A percentile compares a stretch with the other conserved stretches of the same genome.
Conservation (phyloP, 768 basidiomycete genomes). For the Dentipellis sp. region DNA sequence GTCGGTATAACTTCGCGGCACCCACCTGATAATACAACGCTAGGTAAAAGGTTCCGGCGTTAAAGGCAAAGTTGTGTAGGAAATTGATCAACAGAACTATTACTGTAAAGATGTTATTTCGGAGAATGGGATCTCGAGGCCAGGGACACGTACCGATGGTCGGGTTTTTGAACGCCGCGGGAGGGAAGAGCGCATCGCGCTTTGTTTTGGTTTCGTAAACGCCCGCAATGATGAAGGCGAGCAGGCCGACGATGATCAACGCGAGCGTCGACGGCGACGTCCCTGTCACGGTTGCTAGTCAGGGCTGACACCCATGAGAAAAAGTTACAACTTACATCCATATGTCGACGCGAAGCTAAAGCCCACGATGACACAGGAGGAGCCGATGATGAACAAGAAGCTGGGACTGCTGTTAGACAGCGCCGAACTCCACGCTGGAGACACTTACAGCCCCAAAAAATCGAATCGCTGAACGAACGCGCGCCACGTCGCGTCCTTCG, state of each 20-base stretch:
- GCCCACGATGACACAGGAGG: conserved; percentile 66
- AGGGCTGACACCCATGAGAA: not conserved
- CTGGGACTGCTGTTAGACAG: conserved; percentile 28
- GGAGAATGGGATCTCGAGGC: not conserved
- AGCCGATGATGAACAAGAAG: conserved; percentile 64
- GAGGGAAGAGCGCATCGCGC: conserved; percentile 67
- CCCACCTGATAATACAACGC: conserved; percentile 75
- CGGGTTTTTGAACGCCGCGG: conserved; percentile 45
- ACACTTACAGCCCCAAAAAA: conserved; percentile 66
- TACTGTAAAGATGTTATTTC: conserved; percentile 29
- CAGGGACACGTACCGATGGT: conserved; percentile 41
- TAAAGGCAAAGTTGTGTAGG: conserved; percentile 78
- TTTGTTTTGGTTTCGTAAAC: conserved; percentile 60
- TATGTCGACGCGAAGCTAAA: conserved; percentile 60
- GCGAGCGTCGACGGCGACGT: conserved; percentile 47
- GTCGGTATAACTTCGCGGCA: not conserved
- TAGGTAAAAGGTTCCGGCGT: conserved; percentile 79
- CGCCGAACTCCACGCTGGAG: conserved; percentile 13
- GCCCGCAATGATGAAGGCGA: conserved; percentile 47
- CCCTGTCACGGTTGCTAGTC: conserved; percentile 35
- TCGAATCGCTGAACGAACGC: conserved; percentile 53
- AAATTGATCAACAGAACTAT: conserved; percentile 61
- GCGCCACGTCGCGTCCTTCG: conserved; percentile 46
- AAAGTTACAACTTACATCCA: conserved; percentile 50
- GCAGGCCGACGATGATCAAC: conserved; percentile 46